Percentiles rank a stretch among this genome's conserved stretches.
Evolutionary conservation across 2,329 filamentous ascomycete genomes (phyloP).

Genomic region (Epichloe aotearoae): DNA sequence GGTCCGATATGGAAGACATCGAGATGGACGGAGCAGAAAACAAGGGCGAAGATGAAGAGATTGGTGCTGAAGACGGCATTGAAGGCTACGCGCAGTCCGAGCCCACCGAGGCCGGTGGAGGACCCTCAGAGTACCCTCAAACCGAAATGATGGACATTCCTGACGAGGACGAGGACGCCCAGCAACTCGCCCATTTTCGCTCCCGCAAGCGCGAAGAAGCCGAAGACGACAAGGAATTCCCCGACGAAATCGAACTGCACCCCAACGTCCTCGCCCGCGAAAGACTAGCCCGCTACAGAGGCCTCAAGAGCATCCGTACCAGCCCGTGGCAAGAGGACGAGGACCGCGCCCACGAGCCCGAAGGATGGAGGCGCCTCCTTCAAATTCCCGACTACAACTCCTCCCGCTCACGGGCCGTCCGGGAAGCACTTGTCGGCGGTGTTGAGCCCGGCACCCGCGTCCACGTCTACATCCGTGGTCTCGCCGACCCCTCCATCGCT

Average conservation of each 20-base stretch:
- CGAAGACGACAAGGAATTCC: conserved; percentile 87
- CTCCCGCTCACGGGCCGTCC: conserved; percentile 59
- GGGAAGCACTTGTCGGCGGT: conserved; percentile 81
- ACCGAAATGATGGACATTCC: conserved; percentile 84
- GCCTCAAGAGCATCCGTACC: conserved; percentile 79
- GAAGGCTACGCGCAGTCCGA: conserved; percentile 54
- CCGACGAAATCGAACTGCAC: conserved; percentile 90
- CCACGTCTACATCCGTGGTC: conserved; percentile 54
- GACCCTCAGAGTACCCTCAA: conserved; percentile 79
- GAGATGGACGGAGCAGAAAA: conserved; percentile 39
- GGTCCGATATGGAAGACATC: conserved; percentile 65
- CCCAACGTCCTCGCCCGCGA: conserved; percentile 79
- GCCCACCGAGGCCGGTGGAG: conserved; percentile 61
- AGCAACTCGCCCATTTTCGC: conserved; percentile 71
- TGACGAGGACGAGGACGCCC: conserved; percentile 66
- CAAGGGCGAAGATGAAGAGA: conserved; percentile 42
- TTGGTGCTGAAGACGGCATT: conserved; percentile 69
- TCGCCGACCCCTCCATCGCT: conserved; percentile 30
- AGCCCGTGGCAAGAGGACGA: conserved; percentile 84
- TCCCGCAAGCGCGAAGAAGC: conserved; percentile 65
- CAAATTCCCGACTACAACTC: conserved; percentile 84
- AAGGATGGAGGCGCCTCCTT: conserved; percentile 77
- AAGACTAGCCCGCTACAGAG: conserved; percentile 73
- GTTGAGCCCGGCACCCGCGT: conserved; percentile 75
- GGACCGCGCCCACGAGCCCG: conserved; percentile 74